These are phyloP conservation scores for Arthroderma sp. DNA, from an alignment of 2,329 filamentous ascomycete species.

Conservation along the genomic window DNA sequence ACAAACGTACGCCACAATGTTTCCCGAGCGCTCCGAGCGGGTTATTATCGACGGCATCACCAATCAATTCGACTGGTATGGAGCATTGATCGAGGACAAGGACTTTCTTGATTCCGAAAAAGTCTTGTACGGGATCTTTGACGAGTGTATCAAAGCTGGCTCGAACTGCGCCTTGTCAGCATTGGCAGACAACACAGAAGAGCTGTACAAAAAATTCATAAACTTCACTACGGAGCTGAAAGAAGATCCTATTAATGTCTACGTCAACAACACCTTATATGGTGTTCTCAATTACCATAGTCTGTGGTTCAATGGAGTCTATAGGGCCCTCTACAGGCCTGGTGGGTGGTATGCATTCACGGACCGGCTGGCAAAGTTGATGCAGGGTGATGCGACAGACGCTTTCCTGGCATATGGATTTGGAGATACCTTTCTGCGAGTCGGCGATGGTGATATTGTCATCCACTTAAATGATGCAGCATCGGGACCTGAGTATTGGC, in stretches of 20 bases:
- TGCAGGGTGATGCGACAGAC: background rate
- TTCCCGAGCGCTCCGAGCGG: constrained; percentile 17
- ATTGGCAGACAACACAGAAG: background rate
- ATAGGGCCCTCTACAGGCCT: background rate
- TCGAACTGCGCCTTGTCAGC: background rate
- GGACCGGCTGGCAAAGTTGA: constrained; percentile 24
- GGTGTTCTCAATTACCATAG: background rate
- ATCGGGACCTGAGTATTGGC: background rate
- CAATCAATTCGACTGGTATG: background rate
- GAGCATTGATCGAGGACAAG: background rate
- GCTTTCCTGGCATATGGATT: background rate
- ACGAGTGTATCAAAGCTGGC: background rate
- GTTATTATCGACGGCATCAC: background rate
- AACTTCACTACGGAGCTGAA: background rate
- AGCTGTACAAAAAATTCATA: background rate
- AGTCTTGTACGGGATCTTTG: background rate
- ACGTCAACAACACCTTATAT: background rate
- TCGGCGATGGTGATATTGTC: background rate
- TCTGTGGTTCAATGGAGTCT: background rate
- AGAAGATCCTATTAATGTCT: background rate
- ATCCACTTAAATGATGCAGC: background rate
- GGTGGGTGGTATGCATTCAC: constrained; percentile 42
- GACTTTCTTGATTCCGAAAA: background rate
- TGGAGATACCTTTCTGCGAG: background rate
- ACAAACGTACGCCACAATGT: constrained; percentile 29